Evolutionary conservation across 164 flowering plant species (phyloP).

Genomic region (Magnolia sinica): DNA sequence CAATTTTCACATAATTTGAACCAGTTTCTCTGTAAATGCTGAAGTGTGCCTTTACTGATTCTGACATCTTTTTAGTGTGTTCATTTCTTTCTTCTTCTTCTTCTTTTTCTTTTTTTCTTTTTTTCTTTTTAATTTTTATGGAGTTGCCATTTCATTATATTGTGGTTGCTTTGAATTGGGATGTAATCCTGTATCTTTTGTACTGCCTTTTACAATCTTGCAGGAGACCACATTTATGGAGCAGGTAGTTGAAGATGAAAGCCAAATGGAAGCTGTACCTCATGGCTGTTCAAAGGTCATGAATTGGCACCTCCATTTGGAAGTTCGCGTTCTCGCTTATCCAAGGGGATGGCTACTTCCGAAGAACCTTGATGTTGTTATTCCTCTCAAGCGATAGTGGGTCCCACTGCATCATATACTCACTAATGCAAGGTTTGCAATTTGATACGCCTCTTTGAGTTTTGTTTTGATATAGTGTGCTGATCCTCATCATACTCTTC

Average conservation of each 20-base stretch:
- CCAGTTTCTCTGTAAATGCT: no score
- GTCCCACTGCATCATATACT: background rate
- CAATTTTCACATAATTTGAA: no score
- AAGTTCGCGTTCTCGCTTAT: constrained; percentile 45
- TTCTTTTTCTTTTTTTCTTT: no score
- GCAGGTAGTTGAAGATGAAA: constrained; percentile 91
- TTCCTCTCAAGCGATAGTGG: constrained; percentile 27
- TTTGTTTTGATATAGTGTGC: no score
- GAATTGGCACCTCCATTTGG: constrained; percentile 97
- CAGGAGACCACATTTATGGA: constrained; percentile 95
- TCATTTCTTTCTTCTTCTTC: no score
- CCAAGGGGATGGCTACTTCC: constrained; percentile 78
- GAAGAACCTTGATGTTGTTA: constrained; percentile 57
- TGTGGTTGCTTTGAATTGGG: background rate
- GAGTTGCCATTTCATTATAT: background rate
- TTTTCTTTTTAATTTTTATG: no score
- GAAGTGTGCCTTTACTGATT: no score
- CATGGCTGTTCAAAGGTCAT: constrained; percentile 58
- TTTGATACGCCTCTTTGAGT: background rate
- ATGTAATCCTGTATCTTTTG: background rate
- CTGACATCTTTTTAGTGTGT: no score
- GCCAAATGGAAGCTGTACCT: constrained; percentile 82
- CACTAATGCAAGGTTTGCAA: constrained; percentile 5
- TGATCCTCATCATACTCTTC: no score
- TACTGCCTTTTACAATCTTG: background rate